Evolutionary conservation across 2,329 filamentous ascomycete species (phyloP), one percentile per base, ranked within the genome.

Genomic region (Xylaria hypoxylon): DNA sequence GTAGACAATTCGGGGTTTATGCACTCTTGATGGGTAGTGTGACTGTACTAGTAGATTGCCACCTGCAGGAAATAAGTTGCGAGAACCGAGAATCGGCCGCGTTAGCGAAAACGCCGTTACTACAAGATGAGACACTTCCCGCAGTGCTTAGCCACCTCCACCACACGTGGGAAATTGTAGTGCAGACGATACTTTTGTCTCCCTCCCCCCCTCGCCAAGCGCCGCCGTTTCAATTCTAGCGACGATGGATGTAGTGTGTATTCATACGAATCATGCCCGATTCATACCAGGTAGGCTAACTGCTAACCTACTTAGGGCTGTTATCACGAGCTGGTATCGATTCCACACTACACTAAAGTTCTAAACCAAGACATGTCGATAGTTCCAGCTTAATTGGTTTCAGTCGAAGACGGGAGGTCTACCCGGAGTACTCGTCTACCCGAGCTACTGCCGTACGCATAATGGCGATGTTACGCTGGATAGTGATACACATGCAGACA

Each of bases 401-500:
- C 44, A 50, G 56, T 24, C 3, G 19, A 22, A 28, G 2, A 15
- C 45, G 33, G 51, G 19, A 55, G 24, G 22, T 55, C 17, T 55
- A 38, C 13, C 45, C 42, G 45, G n/a, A n/a, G n/a, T n/a, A n/a
- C n/a, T n/a, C n/a, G n/a, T n/a, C n/a, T n/a, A n/a, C n/a, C n/a
- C n/a, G n/a, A n/a, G n/a, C n/a, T n/a, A n/a, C n/a, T n/a, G n/a
- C n/a, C n/a, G 31, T 35, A 40, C 47, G 59, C 57, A 65, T 62
- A 35, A 58, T 58, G 19, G 53, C 58, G 63, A 58, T 33, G 33
- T 58, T 50, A 59, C 52, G 57, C 6, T 45, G 50, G 35, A 50
- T 57, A 28, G 40, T 24, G 22, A 55, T 26, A 17, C 52, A 42
- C 28, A 55, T 55, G 52, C 42, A 51, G 42, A 24, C n/a, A 50